Base-by-base conservation (phyloP, 2,329 filamentous ascomycete genomes). In the Lomentospora prolificans region DNA sequence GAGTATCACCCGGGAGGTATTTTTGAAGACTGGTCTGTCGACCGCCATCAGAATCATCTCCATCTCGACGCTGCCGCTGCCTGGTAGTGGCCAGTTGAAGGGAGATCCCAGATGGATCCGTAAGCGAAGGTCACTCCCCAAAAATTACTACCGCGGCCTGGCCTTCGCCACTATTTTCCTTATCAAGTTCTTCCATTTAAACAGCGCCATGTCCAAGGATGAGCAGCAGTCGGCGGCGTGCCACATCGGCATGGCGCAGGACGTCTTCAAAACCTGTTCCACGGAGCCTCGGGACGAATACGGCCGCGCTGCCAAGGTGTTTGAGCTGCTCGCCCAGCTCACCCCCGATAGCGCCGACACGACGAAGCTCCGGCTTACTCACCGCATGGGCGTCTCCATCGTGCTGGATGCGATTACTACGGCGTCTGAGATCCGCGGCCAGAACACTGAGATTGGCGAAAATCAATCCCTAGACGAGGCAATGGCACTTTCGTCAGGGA, bases 111-210 rank as follows among this genome's bases (percentile, higher is more conserved):
- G 58, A 8, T 51, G 56, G 9, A 30, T 50, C 8, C 59, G 61
- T 19, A 58, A 60, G 31, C 59, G 61, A 24, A 53, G 58, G 36
- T 58, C 61, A 17, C 51, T 64, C 4, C 61, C 61, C 9, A 67
- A 67, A 55, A 60, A 63, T 31, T 63, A 65, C 48, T 66, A 60
- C 57, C 58, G 60, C 24, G 61, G 60, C 8, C 57, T 67, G 8
- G 64, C 63, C 4, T 67, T 67, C 54, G 64, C 65, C 14, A 64
- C 64, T 9, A 64, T 65, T 9, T 67, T 67, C 57, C 61, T 67
- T 3, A 61, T 67, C n/a, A 58, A 61, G 17, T 67, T 65, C 55
- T 66, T 66, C 50, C 62, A 60, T 39, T 58, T 63, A 14, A 64
- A 64, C 55, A 60, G 57, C 33, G 53, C 51, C 5, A 60, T 60